A percentile compares a stretch with the other conserved stretches of the same genome.
These are phyloP conservation scores for Talaromyces proteolyticus DNA, from an alignment of 495 filamentous ascomycete genomes.

Conservation along the genomic window DNA sequence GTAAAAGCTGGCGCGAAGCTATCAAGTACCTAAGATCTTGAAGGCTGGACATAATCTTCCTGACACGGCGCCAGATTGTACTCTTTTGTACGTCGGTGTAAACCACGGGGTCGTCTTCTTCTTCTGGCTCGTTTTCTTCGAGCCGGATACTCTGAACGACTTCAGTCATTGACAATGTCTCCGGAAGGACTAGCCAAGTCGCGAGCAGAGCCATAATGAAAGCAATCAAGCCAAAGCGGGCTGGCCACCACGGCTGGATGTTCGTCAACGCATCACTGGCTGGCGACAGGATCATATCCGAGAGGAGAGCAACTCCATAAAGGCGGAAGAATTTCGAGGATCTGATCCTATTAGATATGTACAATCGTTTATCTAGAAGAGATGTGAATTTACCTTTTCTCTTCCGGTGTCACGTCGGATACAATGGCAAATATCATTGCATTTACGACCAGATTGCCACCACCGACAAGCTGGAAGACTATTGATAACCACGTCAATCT, in stretches of 20 bases:
- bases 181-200: slow-evolving; percentile 3
- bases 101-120: slow-evolving; percentile 3
- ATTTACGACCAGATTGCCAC: slow-evolving; percentile 18
- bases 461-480: slow-evolving; percentile 22
- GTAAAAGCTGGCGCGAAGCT: slow-evolving; percentile 1
- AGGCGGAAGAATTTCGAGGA: slow-evolving; percentile 6
- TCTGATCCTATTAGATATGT: neutral
- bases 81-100: neutral
- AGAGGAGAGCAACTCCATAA: slow-evolving; percentile 5
- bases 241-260: slow-evolving; percentile 7
- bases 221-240: slow-evolving; percentile 6
- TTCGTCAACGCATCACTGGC: slow-evolving; percentile 1
- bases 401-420: slow-evolving; percentile 24
- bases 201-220: slow-evolving; percentile 4
- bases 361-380: neutral
- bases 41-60: neutral
- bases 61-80: neutral
- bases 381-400: slow-evolving; percentile 21
- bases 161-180: neutral
- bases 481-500: slow-evolving; percentile 26
- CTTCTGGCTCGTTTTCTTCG: neutral
- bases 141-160: neutral
- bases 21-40: neutral
- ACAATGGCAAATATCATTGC: slow-evolving; percentile 23
- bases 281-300: slow-evolving; percentile 5